These are phyloP conservation scores for Microdochium bolleyi DNA, from an alignment of 2,329 filamentous ascomycete species.

Conservation along the genomic window DNA sequence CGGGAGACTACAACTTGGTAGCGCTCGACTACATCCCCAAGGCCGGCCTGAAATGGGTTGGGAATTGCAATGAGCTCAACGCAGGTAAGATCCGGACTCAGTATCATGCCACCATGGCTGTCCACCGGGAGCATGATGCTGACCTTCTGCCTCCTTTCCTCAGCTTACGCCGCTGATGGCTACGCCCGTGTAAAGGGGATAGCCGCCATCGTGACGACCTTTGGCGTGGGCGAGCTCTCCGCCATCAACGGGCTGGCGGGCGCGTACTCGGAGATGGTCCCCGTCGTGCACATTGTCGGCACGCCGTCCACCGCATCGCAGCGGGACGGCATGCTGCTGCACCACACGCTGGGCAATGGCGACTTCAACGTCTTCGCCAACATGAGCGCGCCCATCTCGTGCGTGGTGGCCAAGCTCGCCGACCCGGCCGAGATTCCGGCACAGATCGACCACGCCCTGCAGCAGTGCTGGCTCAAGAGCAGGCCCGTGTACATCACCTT, in stretches of 20 bases:
- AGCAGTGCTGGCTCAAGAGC: constrained; percentile 64
- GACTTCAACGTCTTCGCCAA: constrained; percentile 77
- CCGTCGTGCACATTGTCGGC: constrained; percentile 54
- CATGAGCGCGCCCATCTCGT: constrained; percentile 68
- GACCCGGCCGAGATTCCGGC: constrained; percentile 61
- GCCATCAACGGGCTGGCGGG: constrained; percentile 68
- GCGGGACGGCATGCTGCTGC: constrained; percentile 39
- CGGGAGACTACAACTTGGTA: constrained; percentile 66
- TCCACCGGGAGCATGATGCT: background rate
- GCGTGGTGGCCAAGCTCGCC: constrained; percentile 62
- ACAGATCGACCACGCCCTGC: constrained; percentile 71
- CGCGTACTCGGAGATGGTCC: constrained; percentile 65
- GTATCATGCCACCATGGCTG: background rate
- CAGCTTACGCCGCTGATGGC: constrained; percentile 72
- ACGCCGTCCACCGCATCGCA: constrained; percentile 38
- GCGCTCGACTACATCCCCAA: constrained; percentile 58
- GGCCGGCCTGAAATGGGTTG: constrained; percentile 54
- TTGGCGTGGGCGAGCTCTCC: constrained; percentile 68
- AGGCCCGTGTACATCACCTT: constrained; percentile 79
- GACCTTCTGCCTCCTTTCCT: constrained; percentile 4
- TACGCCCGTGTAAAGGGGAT: constrained; percentile 69
- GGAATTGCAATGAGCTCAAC: constrained; percentile 67
- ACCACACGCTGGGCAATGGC: constrained; percentile 69
- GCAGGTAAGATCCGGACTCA: constrained; percentile 39
- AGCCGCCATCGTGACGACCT: constrained; percentile 64